Evolutionary conservation across 148 eudicot genomes (phyloP), one percentile per base, ranked within the genome.

Genomic region (Rhododendron simsii): DNA sequence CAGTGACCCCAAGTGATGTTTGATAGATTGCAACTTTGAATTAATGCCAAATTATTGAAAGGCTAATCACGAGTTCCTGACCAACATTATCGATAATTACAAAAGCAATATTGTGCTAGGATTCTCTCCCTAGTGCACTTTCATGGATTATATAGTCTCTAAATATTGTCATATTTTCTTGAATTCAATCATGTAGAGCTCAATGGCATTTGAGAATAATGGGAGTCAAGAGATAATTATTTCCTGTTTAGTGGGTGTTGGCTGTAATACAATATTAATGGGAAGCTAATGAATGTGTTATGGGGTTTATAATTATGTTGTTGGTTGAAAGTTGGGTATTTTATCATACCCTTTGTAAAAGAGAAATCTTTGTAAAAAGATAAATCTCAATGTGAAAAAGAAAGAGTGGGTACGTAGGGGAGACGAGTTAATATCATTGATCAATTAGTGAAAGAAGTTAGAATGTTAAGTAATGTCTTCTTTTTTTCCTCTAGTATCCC

Each of bases 51-150:
- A 51, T 33, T 73, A 51, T 80, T 84, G 81, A 35, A 35, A 1
- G 71, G 39, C 57, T 75, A 84, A 55, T 84, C 86, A 75, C 39
- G 81, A 76, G 23, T 75, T 75, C 13, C 11, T 20, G 65, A 84
- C 79, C n/a, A 75, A 44, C 26, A 21, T 79, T 20, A 14, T 28
- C 16, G 33, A 26, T 67, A 15, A 83, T 21, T 15, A 65, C 30
- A 84, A 16, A 45, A 33, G 63, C 28, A 28, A 51, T 50, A 55
- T 51, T 74, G 77, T 84, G 71, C 26, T 53, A 80, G 73, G 39
- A 76, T 41, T 39, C 55, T 83, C 77, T 13, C 69, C 13, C 50
- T 51, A 71, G 8, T 48, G n/a, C n/a, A 5, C 65, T 59, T 59
- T 33, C 47, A 8, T 16, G 45, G 21, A 26, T 83, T 18, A 7